These are phyloP conservation scores for Ramaria rubella DNA, from an alignment of 768 basidiomycete genomes.

Conservation along the genomic window DNA sequence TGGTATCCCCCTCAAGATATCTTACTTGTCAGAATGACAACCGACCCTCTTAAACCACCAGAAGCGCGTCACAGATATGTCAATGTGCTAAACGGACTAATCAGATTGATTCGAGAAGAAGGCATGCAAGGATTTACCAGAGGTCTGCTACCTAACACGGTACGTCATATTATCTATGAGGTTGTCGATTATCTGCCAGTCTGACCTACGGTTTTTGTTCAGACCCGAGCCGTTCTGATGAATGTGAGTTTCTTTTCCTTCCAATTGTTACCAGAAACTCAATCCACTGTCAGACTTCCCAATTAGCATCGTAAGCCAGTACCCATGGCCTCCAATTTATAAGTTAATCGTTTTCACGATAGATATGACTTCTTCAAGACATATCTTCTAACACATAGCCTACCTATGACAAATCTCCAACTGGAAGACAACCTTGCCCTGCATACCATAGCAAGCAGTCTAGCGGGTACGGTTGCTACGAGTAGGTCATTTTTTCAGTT, in stretches of 20 bases:
- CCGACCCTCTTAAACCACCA: slow-evolving; percentile 68
- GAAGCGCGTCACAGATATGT: slow-evolving; percentile 71
- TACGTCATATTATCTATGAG: slow-evolving; percentile 27
- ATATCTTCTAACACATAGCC: slow-evolving; percentile 41
- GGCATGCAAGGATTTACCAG: slow-evolving; percentile 61
- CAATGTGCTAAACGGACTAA: slow-evolving; percentile 72
- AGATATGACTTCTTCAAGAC: slow-evolving; percentile 78
- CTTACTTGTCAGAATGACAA: slow-evolving; percentile 80
- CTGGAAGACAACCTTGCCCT: slow-evolving; percentile 58
- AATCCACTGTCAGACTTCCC: slow-evolving; percentile 49
- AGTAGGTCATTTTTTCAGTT: slow-evolving; percentile 38
- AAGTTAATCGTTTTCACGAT: slow-evolving; percentile 2
- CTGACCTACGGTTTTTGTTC: slow-evolving; percentile 7
- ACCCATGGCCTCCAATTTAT: background rate
- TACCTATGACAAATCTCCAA: slow-evolving; percentile 54
- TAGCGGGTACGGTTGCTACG: slow-evolving; percentile 72
- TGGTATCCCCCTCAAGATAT: slow-evolving; percentile 45
- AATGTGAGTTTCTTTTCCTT: slow-evolving; percentile 43
- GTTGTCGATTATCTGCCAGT: slow-evolving; percentile 3
- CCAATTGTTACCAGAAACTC: background rate
- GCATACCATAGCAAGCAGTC: slow-evolving; percentile 60
- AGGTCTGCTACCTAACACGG: slow-evolving; percentile 74
- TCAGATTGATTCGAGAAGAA: slow-evolving; percentile 58
- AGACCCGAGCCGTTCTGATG: slow-evolving; percentile 66
- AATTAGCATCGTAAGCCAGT: slow-evolving; percentile 71